Conservation (phyloP, 179 eudicot species). For the Patellifolia procumbens region DNA sequence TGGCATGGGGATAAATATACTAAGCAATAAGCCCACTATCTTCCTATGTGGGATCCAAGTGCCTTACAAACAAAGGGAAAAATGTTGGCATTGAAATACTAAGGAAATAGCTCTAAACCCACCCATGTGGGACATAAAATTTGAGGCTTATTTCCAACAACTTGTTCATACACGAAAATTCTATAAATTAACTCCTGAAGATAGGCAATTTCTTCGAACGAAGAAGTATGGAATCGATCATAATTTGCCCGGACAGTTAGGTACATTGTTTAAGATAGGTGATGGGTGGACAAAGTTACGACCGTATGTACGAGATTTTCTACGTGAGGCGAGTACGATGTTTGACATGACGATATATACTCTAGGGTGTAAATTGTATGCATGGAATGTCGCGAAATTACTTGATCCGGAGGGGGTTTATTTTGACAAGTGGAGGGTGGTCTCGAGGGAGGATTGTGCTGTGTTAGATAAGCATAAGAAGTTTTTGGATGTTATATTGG, state of each 20-base stretch:
- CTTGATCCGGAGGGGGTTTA: conserved; percentile 27
- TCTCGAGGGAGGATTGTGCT: conserved; percentile 26
- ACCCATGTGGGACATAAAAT: no score
- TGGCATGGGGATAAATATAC: no score
- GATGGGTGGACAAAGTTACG: conserved; percentile 30
- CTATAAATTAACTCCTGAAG: conserved; percentile 26
- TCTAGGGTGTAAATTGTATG: conserved; percentile 13
- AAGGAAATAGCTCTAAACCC: no score
- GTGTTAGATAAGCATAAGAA: conserved; percentile 32
- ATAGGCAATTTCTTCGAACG: conserved; percentile 8
- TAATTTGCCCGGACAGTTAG: not conserved
- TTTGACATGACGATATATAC: conserved; percentile 31
- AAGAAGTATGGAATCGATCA: conserved; percentile 23
- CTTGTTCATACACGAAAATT: conserved; percentile 26
- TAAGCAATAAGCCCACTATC: no score
- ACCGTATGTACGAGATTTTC: conserved; percentile 23
- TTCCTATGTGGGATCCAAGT: no score
- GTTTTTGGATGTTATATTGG: conserved; percentile 22
- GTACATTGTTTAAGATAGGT: conserved; percentile 11
- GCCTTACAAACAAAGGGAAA: no score
- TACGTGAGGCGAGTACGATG: conserved; percentile 26
- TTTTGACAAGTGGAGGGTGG: conserved; percentile 33
- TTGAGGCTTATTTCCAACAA: no score
- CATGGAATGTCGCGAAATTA: conserved; percentile 15
- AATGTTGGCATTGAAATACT: no score